These are phyloP conservation scores for Fonsecaea pugnacius DNA, from an alignment of 2,329 filamentous ascomycete genomes.

Conservation along the genomic window DNA sequence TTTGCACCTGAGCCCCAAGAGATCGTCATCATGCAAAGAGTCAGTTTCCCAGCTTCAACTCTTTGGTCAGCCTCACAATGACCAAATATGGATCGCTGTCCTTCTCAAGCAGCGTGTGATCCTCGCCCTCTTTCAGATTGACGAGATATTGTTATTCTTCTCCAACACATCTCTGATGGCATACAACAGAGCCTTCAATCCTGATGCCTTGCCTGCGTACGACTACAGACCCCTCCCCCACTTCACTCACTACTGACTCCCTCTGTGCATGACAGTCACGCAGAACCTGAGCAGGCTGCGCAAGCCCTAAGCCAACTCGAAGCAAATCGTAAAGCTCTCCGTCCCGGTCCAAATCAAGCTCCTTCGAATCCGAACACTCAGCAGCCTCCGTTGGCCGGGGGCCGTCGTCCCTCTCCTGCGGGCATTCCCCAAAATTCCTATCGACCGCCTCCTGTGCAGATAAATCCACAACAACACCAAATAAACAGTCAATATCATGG, in stretches of 20 bases:
- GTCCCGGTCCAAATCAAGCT: slow-evolving; percentile 34
- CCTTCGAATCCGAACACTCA: slow-evolving; percentile 37
- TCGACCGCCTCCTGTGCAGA: slow-evolving; percentile 30
- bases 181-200: slow-evolving; percentile 91
- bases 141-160: background rate
- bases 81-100: background rate
- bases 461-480: slow-evolving; percentile 28
- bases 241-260: slow-evolving; percentile 21
- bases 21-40: slow-evolving; percentile 8
- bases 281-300: slow-evolving; percentile 68
- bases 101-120: background rate
- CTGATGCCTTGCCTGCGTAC: slow-evolving; percentile 90
- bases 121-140: background rate
- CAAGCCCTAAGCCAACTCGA: slow-evolving; percentile 47
- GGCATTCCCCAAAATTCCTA: slow-evolving; percentile 23
- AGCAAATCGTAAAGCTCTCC: slow-evolving; percentile 32
- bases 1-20: background rate
- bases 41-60: background rate
- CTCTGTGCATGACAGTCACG: slow-evolving; percentile 59
- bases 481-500: slow-evolving; percentile 27
- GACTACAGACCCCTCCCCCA: slow-evolving; percentile 41
- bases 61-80: slow-evolving; percentile 18
- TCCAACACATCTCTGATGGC: slow-evolving; percentile 67
- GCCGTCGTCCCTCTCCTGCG: slow-evolving; percentile 37
- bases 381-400: slow-evolving; percentile 25